Conservation (phyloP, 192 early-diverging fungal species). For the Umbelopsis isabellina region DNA sequence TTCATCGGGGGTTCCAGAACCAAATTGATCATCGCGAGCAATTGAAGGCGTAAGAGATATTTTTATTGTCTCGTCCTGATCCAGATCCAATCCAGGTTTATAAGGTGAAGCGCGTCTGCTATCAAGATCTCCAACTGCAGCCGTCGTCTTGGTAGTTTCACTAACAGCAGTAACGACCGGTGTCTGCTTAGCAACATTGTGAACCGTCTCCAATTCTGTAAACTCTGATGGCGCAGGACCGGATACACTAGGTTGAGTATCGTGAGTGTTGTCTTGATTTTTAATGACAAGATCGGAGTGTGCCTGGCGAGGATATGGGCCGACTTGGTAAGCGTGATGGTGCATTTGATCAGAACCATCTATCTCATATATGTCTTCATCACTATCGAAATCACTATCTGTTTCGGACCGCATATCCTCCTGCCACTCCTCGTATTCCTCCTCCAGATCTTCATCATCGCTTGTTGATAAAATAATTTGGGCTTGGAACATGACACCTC, state of each 20-base stretch:
- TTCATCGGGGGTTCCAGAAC: slow-evolving; percentile 4
- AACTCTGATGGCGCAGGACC: too few species aligned
- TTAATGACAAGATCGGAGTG: slow-evolving; percentile 16
- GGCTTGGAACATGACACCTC: slow-evolving; percentile 40
- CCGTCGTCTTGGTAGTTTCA: not conserved
- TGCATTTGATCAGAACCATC: slow-evolving; percentile 11
- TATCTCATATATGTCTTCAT: slow-evolving; percentile 45
- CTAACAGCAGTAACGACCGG: not conserved
- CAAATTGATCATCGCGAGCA: slow-evolving; percentile 43
- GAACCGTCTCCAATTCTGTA: not conserved
- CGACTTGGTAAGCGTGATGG: not conserved
- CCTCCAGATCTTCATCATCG: slow-evolving; percentile 47
- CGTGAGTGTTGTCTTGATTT: not conserved
- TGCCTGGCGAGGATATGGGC: not conserved
- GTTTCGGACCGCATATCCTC: slow-evolving; percentile 42
- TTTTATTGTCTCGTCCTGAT: slow-evolving; percentile 47
- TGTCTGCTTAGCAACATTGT: not conserved
- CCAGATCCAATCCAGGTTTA: slow-evolving; percentile 15
- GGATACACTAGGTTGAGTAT: not conserved
- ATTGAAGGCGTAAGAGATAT: slow-evolving; percentile 56
- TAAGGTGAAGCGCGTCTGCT: not conserved
- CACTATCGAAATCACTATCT: slow-evolving; percentile 46
- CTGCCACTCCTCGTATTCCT: slow-evolving; percentile 51
- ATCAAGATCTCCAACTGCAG: not conserved
- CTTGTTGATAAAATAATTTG: slow-evolving; percentile 38